A percentile compares a stretch with the other conserved stretches of the same genome.
Conservation (phyloP, 805 yeast species). For the Schizosaccharomyces japonicus region DNA sequence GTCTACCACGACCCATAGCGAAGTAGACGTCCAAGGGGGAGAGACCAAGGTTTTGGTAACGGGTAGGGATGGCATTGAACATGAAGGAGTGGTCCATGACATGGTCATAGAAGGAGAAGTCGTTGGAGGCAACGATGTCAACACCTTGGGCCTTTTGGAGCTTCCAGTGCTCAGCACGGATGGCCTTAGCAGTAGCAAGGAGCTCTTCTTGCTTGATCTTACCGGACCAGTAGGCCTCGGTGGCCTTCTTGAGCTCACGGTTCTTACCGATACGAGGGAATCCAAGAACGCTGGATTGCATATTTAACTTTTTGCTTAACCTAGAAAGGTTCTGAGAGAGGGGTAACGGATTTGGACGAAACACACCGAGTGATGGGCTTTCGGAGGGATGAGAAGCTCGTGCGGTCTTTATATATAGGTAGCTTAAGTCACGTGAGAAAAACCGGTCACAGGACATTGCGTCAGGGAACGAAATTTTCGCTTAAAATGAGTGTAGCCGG, state of each 20-base stretch:
- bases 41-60: slow-evolving; percentile 80
- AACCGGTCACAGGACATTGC: too few species aligned
- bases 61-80: slow-evolving; percentile 89
- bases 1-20: slow-evolving; percentile 99
- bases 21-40: slow-evolving; percentile 76
- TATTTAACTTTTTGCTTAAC: too few species aligned
- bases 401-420: too few species aligned
- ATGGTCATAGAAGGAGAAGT: slow-evolving; percentile 95
- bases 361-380: too few species aligned
- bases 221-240: slow-evolving; percentile 97
- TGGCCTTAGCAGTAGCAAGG: slow-evolving; percentile 75
- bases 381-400: too few species aligned
- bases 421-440: too few species aligned
- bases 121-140: slow-evolving; percentile 89
- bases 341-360: too few species aligned
- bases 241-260: slow-evolving; percentile 96
- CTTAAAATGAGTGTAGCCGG: too few species aligned
- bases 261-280: slow-evolving; percentile 95
- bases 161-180: slow-evolving; percentile 93
- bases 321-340: too few species aligned
- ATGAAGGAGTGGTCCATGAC: slow-evolving; percentile 75
- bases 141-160: slow-evolving; percentile 93
- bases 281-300: slow-evolving; percentile 91
- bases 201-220: slow-evolving; percentile 72
- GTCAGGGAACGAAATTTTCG: too few species aligned